phyloP scores from a whole-genome alignment of 2,329 filamentous ascomycete species.

The Microdochium nivale region DNA sequence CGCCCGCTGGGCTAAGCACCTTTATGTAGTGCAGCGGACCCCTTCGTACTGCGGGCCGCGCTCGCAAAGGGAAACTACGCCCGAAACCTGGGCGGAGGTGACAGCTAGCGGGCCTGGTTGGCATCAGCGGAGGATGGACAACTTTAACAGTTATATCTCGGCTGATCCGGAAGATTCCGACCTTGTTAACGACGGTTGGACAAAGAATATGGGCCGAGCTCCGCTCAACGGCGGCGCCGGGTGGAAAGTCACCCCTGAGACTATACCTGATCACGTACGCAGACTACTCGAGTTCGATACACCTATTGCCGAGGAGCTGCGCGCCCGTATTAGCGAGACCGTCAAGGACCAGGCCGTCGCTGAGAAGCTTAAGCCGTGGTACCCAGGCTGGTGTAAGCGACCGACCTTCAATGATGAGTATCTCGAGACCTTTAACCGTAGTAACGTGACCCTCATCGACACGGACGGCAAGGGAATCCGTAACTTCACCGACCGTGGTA shows the following conservation, averaged over 20 bases:
- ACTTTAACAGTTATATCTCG: slow-evolving; percentile 25
- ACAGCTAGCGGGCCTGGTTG: slow-evolving; percentile 19
- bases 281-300: slow-evolving; percentile 14
- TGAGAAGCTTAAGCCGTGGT: slow-evolving; percentile 38
- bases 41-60: slow-evolving; percentile 20
- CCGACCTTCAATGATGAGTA: slow-evolving; percentile 42
- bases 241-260: slow-evolving; percentile 12
- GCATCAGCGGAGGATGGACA: slow-evolving; percentile 27
- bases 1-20: slow-evolving; percentile 21
- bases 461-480: slow-evolving; percentile 35
- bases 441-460: slow-evolving; percentile 40
- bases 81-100: background rate
- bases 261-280: slow-evolving; percentile 3
- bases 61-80: background rate
- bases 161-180: slow-evolving; percentile 18
- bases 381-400: slow-evolving; percentile 42
- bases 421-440: slow-evolving; percentile 35
- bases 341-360: slow-evolving; percentile 26
- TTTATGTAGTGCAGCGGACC: slow-evolving; percentile 29
- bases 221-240: slow-evolving; percentile 13
- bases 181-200: slow-evolving; percentile 29
- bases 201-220: slow-evolving; percentile 16
- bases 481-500: slow-evolving; percentile 23
- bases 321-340: slow-evolving; percentile 24
- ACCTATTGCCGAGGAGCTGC: slow-evolving; percentile 26